Percentiles rank a stretch among this genome's conserved stretches.
Conservation (phyloP, 805 yeast genomes). For the Wickerhamia fluorescens region DNA sequence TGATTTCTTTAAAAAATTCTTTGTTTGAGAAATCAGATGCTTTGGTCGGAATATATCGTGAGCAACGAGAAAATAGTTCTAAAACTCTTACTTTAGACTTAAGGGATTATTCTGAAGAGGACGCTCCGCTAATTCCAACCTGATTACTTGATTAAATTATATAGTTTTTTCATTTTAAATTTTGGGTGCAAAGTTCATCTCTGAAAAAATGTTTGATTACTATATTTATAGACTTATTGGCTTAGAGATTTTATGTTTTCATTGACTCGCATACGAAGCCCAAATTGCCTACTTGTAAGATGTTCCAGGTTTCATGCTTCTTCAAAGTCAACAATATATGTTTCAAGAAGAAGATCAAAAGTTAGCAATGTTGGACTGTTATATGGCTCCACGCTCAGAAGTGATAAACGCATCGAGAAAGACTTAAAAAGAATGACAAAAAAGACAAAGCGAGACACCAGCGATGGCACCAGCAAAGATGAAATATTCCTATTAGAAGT, state of each 20-base stretch:
- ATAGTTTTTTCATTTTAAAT: too few species aligned
- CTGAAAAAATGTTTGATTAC: too few species aligned
- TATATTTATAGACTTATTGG: too few species aligned
- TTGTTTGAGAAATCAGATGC: constrained; percentile 86
- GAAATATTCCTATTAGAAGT: constrained; percentile 19
- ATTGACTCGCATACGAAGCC: constrained; percentile 3
- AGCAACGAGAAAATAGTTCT: constrained; percentile 66
- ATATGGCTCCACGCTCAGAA: too few species aligned
- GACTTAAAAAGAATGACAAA: too few species aligned
- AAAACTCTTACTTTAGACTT: constrained; percentile 68
- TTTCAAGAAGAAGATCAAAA: too few species aligned
- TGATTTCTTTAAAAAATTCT: constrained; percentile 82
- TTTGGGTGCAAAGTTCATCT: constrained; percentile 2
- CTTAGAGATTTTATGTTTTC: too few species aligned
- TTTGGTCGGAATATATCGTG: constrained; percentile 87
- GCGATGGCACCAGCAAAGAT: constrained; percentile 22
- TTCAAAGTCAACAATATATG: too few species aligned
- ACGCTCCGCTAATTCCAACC: constrained; percentile 3
- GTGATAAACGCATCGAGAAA: too few species aligned
- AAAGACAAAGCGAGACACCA: constrained; percentile 25
- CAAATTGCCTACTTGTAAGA: too few species aligned
- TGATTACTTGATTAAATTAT: not conserved
- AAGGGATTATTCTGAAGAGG: constrained; percentile 46
- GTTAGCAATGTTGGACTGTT: too few species aligned
- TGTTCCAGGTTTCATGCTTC: too few species aligned